Evolutionary conservation across 2,329 filamentous ascomycete species (phyloP).

Genomic region (Tolypocladium cylindrosporum): DNA sequence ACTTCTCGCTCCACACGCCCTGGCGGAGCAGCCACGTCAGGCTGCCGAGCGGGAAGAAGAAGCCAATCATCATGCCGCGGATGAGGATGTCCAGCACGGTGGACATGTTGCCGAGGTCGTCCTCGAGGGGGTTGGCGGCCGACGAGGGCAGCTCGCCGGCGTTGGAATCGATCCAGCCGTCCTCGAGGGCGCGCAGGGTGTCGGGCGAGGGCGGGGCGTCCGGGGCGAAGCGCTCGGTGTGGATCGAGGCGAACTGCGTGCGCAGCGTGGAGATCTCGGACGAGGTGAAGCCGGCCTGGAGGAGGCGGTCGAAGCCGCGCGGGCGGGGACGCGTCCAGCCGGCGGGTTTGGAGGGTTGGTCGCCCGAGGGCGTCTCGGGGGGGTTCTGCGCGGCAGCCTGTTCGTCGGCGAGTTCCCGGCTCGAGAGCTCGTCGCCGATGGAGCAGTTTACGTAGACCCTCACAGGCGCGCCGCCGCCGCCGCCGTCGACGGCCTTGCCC

Average conservation of each 20-base stretch:
- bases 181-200: conserved; percentile 69
- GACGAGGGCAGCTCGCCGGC: conserved; percentile 28
- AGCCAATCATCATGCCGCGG: conserved; percentile 81
- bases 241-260: conserved; percentile 80
- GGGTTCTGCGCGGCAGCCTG: conserved; percentile 32
- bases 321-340: conserved; percentile 22
- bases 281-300: conserved; percentile 69
- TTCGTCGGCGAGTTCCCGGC: conserved; percentile 61
- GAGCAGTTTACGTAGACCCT: conserved; percentile 90
- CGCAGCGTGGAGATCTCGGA: conserved; percentile 78
- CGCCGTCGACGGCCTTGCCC: conserved; percentile 49
- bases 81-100: conserved; percentile 71
- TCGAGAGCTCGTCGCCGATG: conserved; percentile 65
- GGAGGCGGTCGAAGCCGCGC: conserved; percentile 79
- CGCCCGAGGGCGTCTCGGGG: conserved; percentile 38
- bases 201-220: conserved; percentile 79
- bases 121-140: conserved; percentile 26
- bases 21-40: conserved; percentile 77
- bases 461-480: conserved; percentile 12
- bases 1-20: conserved; percentile 74
- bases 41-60: conserved; percentile 88
- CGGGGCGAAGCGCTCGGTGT: conserved; percentile 71
- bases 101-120: conserved; percentile 40
- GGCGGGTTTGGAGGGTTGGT: conserved; percentile 34
- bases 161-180: conserved; percentile 78